A percentile compares a stretch with the other conserved stretches of the same genome.
Conservation (phyloP, 2,329 filamentous ascomycete genomes). For the Graphiopsis chlorocephala region DNA sequence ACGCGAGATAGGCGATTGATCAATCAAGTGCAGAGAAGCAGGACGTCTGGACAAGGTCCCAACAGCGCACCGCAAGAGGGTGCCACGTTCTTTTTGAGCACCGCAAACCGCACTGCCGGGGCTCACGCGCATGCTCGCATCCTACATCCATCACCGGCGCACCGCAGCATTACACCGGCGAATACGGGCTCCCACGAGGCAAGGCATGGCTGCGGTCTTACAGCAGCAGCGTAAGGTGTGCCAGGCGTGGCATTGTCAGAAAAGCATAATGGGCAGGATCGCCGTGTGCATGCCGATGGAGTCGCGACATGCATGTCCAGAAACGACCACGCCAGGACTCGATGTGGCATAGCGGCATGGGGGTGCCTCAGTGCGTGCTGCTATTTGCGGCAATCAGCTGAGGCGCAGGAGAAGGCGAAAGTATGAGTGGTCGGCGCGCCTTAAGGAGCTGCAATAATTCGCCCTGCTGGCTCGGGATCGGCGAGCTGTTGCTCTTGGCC, state of each 20-base stretch:
- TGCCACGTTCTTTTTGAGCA: slow-evolving; percentile 15
- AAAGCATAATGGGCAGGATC: slow-evolving; percentile 13
- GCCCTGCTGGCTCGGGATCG: neutral
- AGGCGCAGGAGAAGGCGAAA: slow-evolving; percentile 9
- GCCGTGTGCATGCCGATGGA: neutral
- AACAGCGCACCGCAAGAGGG: slow-evolving; percentile 4
- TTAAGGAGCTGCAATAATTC: neutral
- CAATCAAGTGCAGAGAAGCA: neutral
- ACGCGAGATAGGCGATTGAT: neutral
- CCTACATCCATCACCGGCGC: neutral
- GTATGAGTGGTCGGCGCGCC: slow-evolving; percentile 6
- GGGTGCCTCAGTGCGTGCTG: neutral
- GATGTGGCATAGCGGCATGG: slow-evolving; percentile 3
- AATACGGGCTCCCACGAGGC: slow-evolving; percentile 13
- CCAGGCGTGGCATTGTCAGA: slow-evolving; percentile 15
- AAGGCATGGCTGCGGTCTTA: slow-evolving; percentile 16
- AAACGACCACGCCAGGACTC: neutral
- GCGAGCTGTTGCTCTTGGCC: neutral
- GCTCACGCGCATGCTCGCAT: slow-evolving; percentile 5
- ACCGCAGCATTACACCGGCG: slow-evolving; percentile 6
- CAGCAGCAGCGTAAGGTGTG: slow-evolving; percentile 6
- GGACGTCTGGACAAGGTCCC: neutral
- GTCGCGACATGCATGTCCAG: slow-evolving; percentile 10
- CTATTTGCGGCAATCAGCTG: slow-evolving; percentile 16
- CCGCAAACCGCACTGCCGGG: slow-evolving; percentile 3